Conservation (phyloP, 257 asterid genomes). For the Nicotiana undulata region DNA sequence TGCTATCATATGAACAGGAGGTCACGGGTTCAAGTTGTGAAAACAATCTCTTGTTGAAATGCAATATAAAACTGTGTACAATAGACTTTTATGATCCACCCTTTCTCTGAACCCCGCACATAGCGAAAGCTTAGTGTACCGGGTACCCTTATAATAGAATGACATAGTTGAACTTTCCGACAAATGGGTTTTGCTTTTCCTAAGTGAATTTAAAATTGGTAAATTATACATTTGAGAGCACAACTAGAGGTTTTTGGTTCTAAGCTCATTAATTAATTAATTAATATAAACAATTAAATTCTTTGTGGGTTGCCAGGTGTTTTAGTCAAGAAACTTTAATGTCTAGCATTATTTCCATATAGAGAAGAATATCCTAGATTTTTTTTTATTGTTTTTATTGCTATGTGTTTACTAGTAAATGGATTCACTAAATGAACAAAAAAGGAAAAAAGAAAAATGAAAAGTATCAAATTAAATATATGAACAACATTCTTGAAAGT, state of each 20-base stretch:
- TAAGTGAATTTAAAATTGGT: neutral
- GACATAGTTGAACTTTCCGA: neutral
- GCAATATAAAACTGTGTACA: accelerated
- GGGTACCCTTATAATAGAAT: neutral
- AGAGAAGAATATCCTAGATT: neutral
- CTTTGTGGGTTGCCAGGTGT: neutral
- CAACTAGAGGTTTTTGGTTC: neutral
- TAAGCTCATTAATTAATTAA: neutral
- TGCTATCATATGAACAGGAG: accelerated
- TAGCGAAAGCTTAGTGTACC: too few relatives aligned
- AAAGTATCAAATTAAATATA: too few relatives aligned
- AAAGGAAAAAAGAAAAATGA: neutral
- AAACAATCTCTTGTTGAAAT: too few relatives aligned
- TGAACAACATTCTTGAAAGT: neutral
- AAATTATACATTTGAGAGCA: neutral
- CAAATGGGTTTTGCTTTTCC: neutral
- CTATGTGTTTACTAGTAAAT: neutral
- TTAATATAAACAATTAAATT: too few relatives aligned
- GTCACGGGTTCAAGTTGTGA: accelerated
- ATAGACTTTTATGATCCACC: too few relatives aligned
- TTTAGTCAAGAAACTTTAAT: neutral
- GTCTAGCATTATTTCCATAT: neutral
- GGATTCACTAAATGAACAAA: neutral
- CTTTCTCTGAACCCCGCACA: accelerated
- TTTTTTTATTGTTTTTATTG: neutral